Evolutionary conservation across 2,329 filamentous ascomycete species (phyloP).

Genomic region (Cadophora gregata): DNA sequence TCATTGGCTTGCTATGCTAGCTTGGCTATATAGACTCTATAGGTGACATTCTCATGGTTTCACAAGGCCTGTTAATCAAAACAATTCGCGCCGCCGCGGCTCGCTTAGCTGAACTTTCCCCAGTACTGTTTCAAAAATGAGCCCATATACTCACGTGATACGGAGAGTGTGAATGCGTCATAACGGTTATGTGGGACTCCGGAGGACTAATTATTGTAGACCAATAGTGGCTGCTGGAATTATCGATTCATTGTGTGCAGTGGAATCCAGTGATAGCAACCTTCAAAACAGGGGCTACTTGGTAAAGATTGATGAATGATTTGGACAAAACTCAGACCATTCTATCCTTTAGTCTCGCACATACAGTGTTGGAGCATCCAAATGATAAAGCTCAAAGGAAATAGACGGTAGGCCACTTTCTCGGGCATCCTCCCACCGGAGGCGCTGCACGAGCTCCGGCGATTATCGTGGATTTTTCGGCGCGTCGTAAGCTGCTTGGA

Average conservation of each 20-base stretch:
- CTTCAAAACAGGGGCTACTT: no score
- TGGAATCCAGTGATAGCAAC: no score
- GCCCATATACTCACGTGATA: neutral
- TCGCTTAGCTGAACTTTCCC: constrained; percentile 15
- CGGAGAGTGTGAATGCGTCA: neutral
- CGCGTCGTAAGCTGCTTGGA: no score
- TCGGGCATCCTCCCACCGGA: no score
- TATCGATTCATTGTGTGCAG: neutral
- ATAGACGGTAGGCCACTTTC: no score
- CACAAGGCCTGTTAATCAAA: constrained; percentile 4
- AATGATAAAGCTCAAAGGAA: no score
- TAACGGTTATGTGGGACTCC: neutral
- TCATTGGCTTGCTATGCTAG: neutral
- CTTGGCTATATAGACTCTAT: neutral
- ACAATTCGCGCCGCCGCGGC: neutral
- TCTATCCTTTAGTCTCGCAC: no score
- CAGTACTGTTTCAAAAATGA: neutral
- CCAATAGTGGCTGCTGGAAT: neutral
- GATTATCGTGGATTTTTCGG: no score
- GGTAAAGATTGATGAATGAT: no score
- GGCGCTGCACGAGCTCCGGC: no score
- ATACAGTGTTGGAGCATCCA: no score
- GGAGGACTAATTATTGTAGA: neutral
- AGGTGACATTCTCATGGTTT: neutral
- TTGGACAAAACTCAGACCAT: no score